Percentiles rank a stretch among this genome's conserved stretches.
phyloP scores from a whole-genome alignment of 345 rosid species.

The Zanthoxylum bungeanum region DNA sequence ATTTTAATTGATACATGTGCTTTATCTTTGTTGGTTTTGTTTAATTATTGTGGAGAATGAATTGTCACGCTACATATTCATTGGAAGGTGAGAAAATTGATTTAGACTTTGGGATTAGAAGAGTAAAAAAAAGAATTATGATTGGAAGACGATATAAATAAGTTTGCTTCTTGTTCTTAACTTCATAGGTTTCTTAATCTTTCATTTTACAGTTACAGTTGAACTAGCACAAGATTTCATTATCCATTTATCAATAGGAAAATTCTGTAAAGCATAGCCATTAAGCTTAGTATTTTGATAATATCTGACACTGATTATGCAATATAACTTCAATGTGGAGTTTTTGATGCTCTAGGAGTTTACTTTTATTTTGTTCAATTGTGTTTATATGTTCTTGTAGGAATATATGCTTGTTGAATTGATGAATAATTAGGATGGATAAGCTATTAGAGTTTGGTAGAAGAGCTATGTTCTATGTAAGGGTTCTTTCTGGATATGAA shows the following conservation, averaged over 20 bases:
- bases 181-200: neutral
- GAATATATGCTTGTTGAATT: constrained; percentile 10
- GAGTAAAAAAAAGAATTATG: neutral
- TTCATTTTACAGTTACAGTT: neutral
- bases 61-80: neutral
- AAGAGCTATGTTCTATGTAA: constrained; percentile 71
- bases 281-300: neutral
- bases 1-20: neutral
- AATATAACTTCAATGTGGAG: neutral
- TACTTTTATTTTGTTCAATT: neutral
- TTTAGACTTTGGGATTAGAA: neutral
- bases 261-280: neutral
- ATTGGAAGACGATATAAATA: neutral
- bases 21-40: neutral
- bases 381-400: constrained; percentile 2
- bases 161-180: neutral
- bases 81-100: neutral
- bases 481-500: constrained; percentile 94
- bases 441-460: constrained; percentile 82
- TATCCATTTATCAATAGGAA: neutral
- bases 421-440: constrained; percentile 42
- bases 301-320: neutral
- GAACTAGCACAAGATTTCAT: neutral
- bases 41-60: neutral
- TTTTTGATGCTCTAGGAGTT: neutral